Evolutionary conservation across 495 filamentous ascomycete species (phyloP).

Genomic region (Cryomyces antarcticus): DNA sequence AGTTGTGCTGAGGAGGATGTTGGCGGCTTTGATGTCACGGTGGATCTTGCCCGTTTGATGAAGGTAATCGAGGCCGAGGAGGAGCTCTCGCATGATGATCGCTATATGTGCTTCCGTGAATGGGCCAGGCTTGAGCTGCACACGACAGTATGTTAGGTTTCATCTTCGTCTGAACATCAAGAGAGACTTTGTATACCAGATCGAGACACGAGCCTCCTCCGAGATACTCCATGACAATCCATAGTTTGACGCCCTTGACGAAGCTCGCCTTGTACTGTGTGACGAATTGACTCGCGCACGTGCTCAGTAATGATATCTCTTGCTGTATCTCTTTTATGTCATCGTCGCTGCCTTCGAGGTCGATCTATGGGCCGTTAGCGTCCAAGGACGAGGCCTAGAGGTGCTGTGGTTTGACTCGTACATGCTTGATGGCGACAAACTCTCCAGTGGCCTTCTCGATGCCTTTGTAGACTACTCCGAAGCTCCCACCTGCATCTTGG

Average conservation of each 20-base stretch:
- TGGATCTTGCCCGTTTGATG: slow-evolving; percentile 93
- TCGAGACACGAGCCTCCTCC: slow-evolving; percentile 88
- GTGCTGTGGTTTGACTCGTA: slow-evolving; percentile 14
- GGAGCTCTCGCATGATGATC: slow-evolving; percentile 79
- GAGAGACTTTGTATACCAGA: slow-evolving; percentile 31
- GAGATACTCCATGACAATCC: slow-evolving; percentile 98
- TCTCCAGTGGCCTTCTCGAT: slow-evolving; percentile 72
- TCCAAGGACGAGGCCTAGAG: neutral
- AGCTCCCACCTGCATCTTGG: slow-evolving; percentile 52
- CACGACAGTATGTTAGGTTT: slow-evolving; percentile 7
- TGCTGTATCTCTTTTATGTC: slow-evolving; percentile 96
- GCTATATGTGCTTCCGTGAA: slow-evolving; percentile 86
- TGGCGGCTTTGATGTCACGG: slow-evolving; percentile 92
- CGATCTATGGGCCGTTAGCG: slow-evolving; percentile 40
- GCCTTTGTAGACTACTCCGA: slow-evolving; percentile 91
- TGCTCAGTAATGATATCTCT: slow-evolving; percentile 88
- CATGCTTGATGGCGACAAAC: slow-evolving; percentile 81
- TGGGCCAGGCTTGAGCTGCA: slow-evolving; percentile 75
- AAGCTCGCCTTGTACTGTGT: slow-evolving; percentile 95
- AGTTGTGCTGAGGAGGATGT: slow-evolving; percentile 65
- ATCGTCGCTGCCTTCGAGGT: slow-evolving; percentile 93
- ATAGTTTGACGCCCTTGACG: slow-evolving; percentile 81
- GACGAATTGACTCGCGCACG: slow-evolving; percentile 80
- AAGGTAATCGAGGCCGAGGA: slow-evolving; percentile 80
- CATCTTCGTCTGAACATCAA: neutral